Evolutionary conservation across 2,329 filamentous ascomycete species (phyloP).

Genomic region (Paraphaeosphaeria sporulosa): DNA sequence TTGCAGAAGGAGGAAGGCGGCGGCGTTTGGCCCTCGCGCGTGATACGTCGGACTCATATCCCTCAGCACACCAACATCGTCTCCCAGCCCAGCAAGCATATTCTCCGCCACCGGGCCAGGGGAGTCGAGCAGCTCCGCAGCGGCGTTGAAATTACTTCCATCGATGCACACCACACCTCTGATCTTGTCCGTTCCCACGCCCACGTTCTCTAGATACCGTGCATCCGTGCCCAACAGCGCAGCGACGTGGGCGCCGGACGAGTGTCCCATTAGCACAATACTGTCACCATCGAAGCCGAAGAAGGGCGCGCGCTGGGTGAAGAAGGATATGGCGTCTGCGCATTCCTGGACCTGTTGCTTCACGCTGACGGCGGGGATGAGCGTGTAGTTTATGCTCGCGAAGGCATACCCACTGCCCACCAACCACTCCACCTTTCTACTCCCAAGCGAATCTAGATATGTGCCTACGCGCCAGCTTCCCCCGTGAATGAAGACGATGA

Average conservation of each 20-base stretch:
- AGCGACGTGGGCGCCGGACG: background rate
- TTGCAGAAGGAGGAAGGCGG: background rate
- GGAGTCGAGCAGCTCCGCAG: background rate
- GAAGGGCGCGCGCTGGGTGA: background rate
- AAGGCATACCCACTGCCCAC: background rate
- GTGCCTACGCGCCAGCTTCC: background rate
- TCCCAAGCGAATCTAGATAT: background rate
- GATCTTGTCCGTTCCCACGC: background rate
- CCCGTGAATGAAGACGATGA: background rate
- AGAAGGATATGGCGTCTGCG: background rate
- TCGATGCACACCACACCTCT: background rate
- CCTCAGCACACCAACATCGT: background rate
- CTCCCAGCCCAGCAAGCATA: background rate
- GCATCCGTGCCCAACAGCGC: background rate
- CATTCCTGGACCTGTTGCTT: background rate
- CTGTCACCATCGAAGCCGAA: background rate
- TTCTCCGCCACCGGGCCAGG: background rate
- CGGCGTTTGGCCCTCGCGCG: background rate
- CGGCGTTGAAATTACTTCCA: background rate
- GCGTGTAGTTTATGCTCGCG: background rate
- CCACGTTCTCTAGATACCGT: background rate
- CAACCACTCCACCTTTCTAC: background rate
- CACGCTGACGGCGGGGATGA: background rate
- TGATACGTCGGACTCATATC: background rate
- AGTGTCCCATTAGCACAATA: background rate